phyloP scores from a whole-genome alignment of 768 basidiomycete genomes.

The Tremella mesenterica region DNA sequence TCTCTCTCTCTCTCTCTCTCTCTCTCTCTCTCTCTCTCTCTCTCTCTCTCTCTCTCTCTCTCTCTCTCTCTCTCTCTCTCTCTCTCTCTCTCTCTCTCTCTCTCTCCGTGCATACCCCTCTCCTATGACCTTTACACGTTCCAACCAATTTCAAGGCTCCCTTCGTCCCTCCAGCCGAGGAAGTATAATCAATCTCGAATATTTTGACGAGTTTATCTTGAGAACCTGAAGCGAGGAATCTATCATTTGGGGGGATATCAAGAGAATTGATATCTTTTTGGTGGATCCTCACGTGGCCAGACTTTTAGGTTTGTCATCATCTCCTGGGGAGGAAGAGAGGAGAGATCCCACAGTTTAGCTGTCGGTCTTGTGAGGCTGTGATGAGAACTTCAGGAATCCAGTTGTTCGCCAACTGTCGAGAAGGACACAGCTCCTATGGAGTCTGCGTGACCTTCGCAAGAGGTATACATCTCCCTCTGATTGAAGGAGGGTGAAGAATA shows the following conservation, averaged over 20 bases:
- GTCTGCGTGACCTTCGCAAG: constrained; percentile 92
- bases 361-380: constrained; percentile 96
- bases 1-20: too few species aligned
- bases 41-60: too few species aligned
- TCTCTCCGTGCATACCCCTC: constrained; percentile 95
- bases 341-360: constrained; percentile 97
- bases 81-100: too few species aligned
- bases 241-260: constrained; percentile 83
- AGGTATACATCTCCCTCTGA: too few species aligned
- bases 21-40: too few species aligned
- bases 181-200: constrained; percentile 60
- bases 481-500: too few species aligned
- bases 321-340: constrained; percentile 47
- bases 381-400: constrained; percentile 61
- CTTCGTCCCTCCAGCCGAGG: constrained; percentile 47
- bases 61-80: too few species aligned
- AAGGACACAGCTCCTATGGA: constrained; percentile 83
- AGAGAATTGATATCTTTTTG: constrained; percentile 98
- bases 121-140: constrained; percentile 88
- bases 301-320: constrained; percentile 57
- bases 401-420: constrained; percentile 45
- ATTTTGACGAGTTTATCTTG: constrained; percentile 93
- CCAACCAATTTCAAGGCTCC: constrained; percentile 71
- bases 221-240: constrained; percentile 80
- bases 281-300: constrained; percentile 83